Conservation (phyloP, 805 yeast species). For the Monosporozyma yasuniensis region DNA sequence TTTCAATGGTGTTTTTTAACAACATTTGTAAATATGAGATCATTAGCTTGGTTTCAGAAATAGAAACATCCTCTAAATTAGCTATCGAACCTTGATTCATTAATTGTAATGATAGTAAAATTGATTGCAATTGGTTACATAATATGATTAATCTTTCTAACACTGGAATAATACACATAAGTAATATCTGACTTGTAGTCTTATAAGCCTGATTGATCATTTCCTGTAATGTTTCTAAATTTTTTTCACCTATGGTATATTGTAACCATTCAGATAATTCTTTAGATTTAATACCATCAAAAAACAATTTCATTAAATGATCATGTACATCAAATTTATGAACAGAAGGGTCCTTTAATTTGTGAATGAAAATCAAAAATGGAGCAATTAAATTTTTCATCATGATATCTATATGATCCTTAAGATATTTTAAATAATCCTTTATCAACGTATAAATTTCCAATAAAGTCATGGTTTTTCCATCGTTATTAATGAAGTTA, state of each 20-base stretch:
- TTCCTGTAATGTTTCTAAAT: slow-evolving; percentile 46
- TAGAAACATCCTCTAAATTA: neutral
- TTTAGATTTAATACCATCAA: slow-evolving; percentile 45
- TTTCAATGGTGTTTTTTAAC: slow-evolving; percentile 7
- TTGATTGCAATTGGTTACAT: slow-evolving; percentile 8
- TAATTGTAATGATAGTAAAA: slow-evolving; percentile 3
- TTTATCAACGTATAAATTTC: slow-evolving; percentile 7
- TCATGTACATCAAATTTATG: slow-evolving; percentile 22
- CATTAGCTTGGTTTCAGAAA: neutral
- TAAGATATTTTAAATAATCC: slow-evolving; percentile 11
- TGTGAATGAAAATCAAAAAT: slow-evolving; percentile 14
- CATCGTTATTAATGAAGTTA: slow-evolving; percentile 2
- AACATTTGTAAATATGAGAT: slow-evolving; percentile 4
- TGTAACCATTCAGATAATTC: slow-evolving; percentile 49
- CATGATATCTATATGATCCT: slow-evolving; percentile 15
- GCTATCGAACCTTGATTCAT: neutral
- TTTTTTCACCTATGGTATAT: slow-evolving; percentile 60
- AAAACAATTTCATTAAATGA: slow-evolving; percentile 24
- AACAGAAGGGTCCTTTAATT: slow-evolving; percentile 13
- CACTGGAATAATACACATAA: slow-evolving; percentile 44
- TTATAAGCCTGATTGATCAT: slow-evolving; percentile 46
- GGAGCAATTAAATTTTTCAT: slow-evolving; percentile 15
- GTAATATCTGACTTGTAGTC: slow-evolving; percentile 37
- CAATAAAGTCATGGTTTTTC: slow-evolving; percentile 6
- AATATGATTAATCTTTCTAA: slow-evolving; percentile 46